A percentile compares a stretch with the other conserved stretches of the same genome.
phyloP scores from a whole-genome alignment of 2,329 filamentous ascomycete species.

The Podosphaera aphanis region DNA sequence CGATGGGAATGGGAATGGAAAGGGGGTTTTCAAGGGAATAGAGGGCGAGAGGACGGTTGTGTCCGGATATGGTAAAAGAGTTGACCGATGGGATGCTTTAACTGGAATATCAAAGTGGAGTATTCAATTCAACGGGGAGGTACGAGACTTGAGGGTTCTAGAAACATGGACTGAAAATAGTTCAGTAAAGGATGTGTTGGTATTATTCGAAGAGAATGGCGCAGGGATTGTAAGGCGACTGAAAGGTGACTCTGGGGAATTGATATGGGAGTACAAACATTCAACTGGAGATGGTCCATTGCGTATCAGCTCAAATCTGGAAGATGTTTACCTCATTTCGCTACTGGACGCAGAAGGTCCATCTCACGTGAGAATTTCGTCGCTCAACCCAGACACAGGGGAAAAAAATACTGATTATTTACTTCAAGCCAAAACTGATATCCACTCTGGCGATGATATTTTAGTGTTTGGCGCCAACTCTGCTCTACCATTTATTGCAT shows the following conservation, averaged over 20 bases:
- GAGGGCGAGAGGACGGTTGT: slow-evolving; percentile 58
- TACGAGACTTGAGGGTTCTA: slow-evolving; percentile 55
- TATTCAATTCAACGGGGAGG: slow-evolving; percentile 29
- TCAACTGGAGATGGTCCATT: slow-evolving; percentile 46
- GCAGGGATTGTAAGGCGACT: slow-evolving; percentile 43
- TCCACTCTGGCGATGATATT: slow-evolving; percentile 38
- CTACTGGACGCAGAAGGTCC: slow-evolving; percentile 46
- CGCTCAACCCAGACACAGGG: slow-evolving; percentile 51
- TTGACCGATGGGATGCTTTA: slow-evolving; percentile 64
- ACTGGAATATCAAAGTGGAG: slow-evolving; percentile 64
- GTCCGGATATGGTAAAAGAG: slow-evolving; percentile 43
- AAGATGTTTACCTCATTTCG: slow-evolving; percentile 54
- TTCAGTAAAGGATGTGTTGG: slow-evolving; percentile 45
- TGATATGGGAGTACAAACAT: slow-evolving; percentile 60
- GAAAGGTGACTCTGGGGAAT: slow-evolving; percentile 44
- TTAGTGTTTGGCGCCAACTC: slow-evolving; percentile 57
- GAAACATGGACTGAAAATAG: slow-evolving; percentile 30
- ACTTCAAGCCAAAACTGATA: slow-evolving; percentile 51
- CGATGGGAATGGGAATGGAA: slow-evolving; percentile 15
- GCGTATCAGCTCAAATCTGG: slow-evolving; percentile 45
- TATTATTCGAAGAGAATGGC: slow-evolving; percentile 34
- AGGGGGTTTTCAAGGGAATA: slow-evolving; percentile 38
- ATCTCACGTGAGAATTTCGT: slow-evolving; percentile 53
- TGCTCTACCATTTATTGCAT: slow-evolving; percentile 49
- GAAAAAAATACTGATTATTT: slow-evolving; percentile 46